A percentile compares a stretch with the other conserved stretches of the same genome.
phyloP scores from a whole-genome alignment of 2,329 filamentous ascomycete genomes.

The Pseudogymnoascus sp. region DNA sequence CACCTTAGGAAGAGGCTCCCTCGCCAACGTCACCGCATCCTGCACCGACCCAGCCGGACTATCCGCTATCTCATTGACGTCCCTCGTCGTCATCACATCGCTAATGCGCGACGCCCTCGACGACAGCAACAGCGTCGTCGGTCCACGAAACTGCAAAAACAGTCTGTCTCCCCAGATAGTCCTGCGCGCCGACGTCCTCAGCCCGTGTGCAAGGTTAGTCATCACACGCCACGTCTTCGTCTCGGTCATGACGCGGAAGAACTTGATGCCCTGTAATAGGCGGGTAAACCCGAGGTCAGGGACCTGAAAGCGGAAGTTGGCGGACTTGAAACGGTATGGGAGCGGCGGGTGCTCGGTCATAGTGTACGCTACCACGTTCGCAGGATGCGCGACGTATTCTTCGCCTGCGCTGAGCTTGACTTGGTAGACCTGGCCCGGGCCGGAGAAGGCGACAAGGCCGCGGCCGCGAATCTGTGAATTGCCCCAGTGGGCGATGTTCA shows the following conservation, averaged over 20 bases:
- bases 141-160: constrained; percentile 84
- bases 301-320: constrained; percentile 66
- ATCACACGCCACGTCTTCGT: constrained; percentile 66
- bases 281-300: constrained; percentile 57
- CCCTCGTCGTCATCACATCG: constrained; percentile 67
- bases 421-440: constrained; percentile 84
- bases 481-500: constrained; percentile 84
- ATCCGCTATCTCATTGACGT: constrained; percentile 88
- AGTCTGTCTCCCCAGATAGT: constrained; percentile 91
- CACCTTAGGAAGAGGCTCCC: constrained; percentile 31
- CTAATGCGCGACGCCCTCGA: constrained; percentile 72
- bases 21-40: constrained; percentile 45
- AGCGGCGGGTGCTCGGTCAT: constrained; percentile 64
- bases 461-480: constrained; percentile 81
- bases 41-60: constrained; percentile 64
- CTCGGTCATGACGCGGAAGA: constrained; percentile 64
- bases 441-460: constrained; percentile 75
- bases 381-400: constrained; percentile 84
- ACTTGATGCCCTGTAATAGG: constrained; percentile 62
- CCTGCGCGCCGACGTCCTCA: constrained; percentile 70
- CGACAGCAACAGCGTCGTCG: constrained; percentile 77
- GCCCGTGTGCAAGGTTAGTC: constrained; percentile 53
- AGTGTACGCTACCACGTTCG: constrained; percentile 85
- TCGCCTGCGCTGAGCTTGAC: constrained; percentile 74
- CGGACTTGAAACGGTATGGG: constrained; percentile 82